A percentile compares a stretch with the other conserved stretches of the same genome.
Evolutionary conservation across 371 early-diverging fungal genomes (phyloP).

Genomic region (Ordospora pajunii): DNA sequence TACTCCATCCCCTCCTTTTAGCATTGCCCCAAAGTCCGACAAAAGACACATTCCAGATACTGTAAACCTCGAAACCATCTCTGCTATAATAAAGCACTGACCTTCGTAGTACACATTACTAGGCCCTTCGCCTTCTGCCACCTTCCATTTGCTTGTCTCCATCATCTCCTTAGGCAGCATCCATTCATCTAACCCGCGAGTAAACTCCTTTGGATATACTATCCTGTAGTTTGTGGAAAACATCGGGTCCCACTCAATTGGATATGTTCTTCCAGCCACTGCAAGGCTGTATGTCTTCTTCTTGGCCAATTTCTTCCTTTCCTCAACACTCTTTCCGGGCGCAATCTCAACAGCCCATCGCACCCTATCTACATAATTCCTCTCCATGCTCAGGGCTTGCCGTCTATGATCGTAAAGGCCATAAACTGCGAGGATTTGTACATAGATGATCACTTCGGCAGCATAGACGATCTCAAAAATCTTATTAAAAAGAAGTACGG

Average conservation of each 20-base stretch:
- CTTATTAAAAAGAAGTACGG: not conserved
- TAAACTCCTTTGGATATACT: slow-evolving; percentile 3
- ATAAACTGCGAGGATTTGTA: not conserved
- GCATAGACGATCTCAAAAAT: not conserved
- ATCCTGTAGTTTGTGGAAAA: slow-evolving; percentile 1
- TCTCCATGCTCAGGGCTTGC: not conserved
- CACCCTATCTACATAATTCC: slow-evolving; percentile 4
- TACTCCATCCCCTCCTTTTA: not conserved
- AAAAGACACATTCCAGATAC: not conserved
- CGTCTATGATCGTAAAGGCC: not conserved
- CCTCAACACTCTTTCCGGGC: not conserved
- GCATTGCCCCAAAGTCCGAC: not conserved
- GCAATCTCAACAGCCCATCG: not conserved
- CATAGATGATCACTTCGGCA: not conserved
- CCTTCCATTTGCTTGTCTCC: not conserved
- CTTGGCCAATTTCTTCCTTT: not conserved
- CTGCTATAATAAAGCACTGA: not conserved
- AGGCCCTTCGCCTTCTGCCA: not conserved
- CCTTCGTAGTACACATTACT: not conserved
- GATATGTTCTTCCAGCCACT: not conserved
- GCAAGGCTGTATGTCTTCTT: not conserved
- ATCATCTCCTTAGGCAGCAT: not conserved
- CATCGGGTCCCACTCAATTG: not conserved
- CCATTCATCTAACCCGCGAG: not conserved
- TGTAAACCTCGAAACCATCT: not conserved